Base-by-base conservation (phyloP, 805 yeast genomes). In the Candida ipomoeae region DNA sequence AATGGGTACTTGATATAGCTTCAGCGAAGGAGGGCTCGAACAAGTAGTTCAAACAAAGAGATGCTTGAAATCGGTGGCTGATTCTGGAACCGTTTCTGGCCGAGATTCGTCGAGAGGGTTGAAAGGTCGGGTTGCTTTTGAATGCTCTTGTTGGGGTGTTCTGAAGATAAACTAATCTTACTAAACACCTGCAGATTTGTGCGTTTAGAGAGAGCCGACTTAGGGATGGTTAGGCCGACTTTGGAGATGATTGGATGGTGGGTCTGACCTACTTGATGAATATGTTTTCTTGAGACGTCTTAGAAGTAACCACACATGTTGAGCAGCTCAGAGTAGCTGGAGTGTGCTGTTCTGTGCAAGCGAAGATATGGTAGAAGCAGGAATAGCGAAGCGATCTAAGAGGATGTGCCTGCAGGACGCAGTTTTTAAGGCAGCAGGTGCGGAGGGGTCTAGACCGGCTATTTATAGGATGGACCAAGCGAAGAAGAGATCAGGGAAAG, bases 361-460 rank as follows among this genome's bases (percentile, higher is more conserved):
- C 46, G 40, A 15, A 31, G 46, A 23, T 35, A 14, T 8, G 40
- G 40, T 26, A 17, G 43, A 18, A 26, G 46, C 46, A 44, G 40
- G 46, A 34, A 23, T 18, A 35, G 46, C 33, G 46, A 44, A 44
- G 40, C 23, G 46, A 35, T 44, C 46, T 44, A 21, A 33, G 17
- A 32, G 29, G 15, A 20, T 14, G 38, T 42, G 38, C 31, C 18
- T 44, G 46, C 40, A 44, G 46, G 40, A 44, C 32, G 40, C 40
- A 36, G 31, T 10, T 20, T n/a, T 20, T n/a, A 21, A 40, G 34
- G 43, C 29, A n/a, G 40, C 17, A 35, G 20, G 46, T 34, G 46
- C 46, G 46, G 40, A 36, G n/a, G 40, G 32, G 39, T 23, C 46
- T 44, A 44, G 46, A 44, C 32, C 46, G 33, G 46, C 40, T 44